A percentile compares a stretch with the other conserved stretches of the same genome.
Evolutionary conservation across 2,329 filamentous ascomycete genomes (phyloP).

Genomic region (Aspergillus arachidicola): DNA sequence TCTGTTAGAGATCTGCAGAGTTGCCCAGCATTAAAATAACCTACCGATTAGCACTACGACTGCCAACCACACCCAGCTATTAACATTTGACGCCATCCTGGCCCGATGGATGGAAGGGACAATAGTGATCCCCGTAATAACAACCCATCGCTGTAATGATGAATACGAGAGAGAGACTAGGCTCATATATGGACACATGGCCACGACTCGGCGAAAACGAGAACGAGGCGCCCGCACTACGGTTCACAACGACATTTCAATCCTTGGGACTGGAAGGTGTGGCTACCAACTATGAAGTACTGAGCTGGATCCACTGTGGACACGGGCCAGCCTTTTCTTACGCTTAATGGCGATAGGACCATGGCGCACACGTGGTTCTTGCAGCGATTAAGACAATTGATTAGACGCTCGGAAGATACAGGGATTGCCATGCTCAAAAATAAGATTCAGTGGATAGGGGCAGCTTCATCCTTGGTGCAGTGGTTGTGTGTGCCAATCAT

Average conservation of each 20-base stretch:
- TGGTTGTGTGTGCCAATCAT: not conserved
- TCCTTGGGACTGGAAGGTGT: not conserved
- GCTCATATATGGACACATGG: not conserved
- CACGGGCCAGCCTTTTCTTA: not conserved
- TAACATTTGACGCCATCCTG: conserved; percentile 7
- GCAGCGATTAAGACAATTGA: conserved; percentile 5
- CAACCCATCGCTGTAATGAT: not conserved
- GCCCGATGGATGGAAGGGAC: not conserved
- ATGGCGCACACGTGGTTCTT: conserved; percentile 7
- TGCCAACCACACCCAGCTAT: conserved; percentile 19
- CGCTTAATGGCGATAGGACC: not conserved
- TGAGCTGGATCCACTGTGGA: not conserved
- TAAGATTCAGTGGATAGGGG: not conserved
- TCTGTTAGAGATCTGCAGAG: not conserved
- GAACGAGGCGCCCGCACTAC: not conserved
- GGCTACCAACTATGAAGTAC: not conserved
- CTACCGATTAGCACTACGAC: conserved; percentile 17
- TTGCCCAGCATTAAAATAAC: not conserved
- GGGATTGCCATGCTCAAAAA: not conserved
- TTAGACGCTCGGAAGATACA: too few species aligned
- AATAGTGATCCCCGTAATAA: not conserved
- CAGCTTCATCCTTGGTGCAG: not conserved
- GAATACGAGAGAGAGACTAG: not conserved
- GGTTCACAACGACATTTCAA: not conserved
- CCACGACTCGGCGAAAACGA: not conserved